Base-by-base conservation (phyloP, 2,329 filamentous ascomycete species). In the Aspergillus sp. region DNA sequence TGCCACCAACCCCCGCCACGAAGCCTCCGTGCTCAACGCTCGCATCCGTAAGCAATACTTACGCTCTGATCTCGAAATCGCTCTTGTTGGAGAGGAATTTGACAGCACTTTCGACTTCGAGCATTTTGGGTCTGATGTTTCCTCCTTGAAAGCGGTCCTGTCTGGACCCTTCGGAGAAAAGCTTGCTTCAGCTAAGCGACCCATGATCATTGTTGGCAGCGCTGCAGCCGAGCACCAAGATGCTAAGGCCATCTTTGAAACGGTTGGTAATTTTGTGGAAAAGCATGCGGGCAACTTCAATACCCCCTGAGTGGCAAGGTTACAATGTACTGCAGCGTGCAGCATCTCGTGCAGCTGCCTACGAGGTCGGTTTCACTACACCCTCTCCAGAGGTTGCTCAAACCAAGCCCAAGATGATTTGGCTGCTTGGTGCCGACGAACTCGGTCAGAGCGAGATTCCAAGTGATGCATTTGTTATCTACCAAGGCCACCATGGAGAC, bases 11-110 rank as follows among this genome's bases (percentile, higher is more conserved):
- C 87, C 93, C 33, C 83, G 93, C 56, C 89, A 95, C 64, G 93
- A 98, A 73, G 93, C 93, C 49, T 89, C 93, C 44, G 89, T 93
- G 38, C 79, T 98, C 36, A 98, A 98, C 63, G 90, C 91, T 52
- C 88, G 93, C 55, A 98, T 98, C 64, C 82, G 93, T 61, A 98
- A 98, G 77, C 90, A 96, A 69, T 98, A 91, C 87, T 77, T 98
- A 56, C 85, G 90, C 56, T 96, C 93, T 31, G 90, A 97, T 57
- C 82, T 98, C 26, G 86, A 97, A 67, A 82, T 98, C 58, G 93
- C 86, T 52, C 81, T 96, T 46, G 84, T 98, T 55, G 93, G 93
- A 52, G 87, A 96, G 73, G 73, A 83, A 33, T 98, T 91, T 68
- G 83, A 95, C 39, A 95, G 90, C 44, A 98, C 90, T 29, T 98